Evolutionary conservation across 257 asterid genomes (phyloP), one percentile per base, ranked within the genome.

Genomic region (Verbascum thapsus): DNA sequence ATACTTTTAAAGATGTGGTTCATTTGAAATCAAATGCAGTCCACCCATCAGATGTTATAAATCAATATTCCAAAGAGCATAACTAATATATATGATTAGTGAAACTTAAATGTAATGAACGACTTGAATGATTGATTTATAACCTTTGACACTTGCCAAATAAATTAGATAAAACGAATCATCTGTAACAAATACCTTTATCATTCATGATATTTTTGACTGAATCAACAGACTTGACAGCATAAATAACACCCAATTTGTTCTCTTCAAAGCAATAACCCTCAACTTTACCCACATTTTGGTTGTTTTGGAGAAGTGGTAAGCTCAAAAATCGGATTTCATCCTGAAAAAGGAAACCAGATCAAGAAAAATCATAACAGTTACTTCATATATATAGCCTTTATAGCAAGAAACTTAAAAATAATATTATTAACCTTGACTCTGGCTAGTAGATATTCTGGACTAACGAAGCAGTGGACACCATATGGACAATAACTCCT

Each of bases 171-270:
- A 26, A n/a, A n/a, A n/a, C n/a, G 32, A 26, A 26, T 26, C 32
- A 2, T 22, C 17, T 16, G 11, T 47, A 0, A 0, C 10, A 3
- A 6, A 5, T 47, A 47, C 53, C 53, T 16, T 47, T 47, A 47
- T 47, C 53, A 47, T 3, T 8, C 26, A 47, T 47, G 53, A 47
- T 1, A 5, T 18, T 47, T 4, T 0, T 0, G 7, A 47, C 2
- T 7, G 30, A 6, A 17, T 22, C 38, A 7, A 23, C 7, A 20
- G 57, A 34, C 30, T 20, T 51, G 57, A 51, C 17, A 51, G 20
- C 57, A 23, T 51, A 51, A 9, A 51, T 17, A 51, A 51, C 30
- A 47, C 53, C 53, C 53, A 47, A 16, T 16, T 7, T 47, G 53
- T 47, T 18, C 38, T 7, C 38, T 20, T 51, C 38, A 20, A 20